A percentile compares a stretch with the other conserved stretches of the same genome.
Conservation (phyloP, 495 filamentous ascomycete genomes). For the Daldinia grandis region DNA sequence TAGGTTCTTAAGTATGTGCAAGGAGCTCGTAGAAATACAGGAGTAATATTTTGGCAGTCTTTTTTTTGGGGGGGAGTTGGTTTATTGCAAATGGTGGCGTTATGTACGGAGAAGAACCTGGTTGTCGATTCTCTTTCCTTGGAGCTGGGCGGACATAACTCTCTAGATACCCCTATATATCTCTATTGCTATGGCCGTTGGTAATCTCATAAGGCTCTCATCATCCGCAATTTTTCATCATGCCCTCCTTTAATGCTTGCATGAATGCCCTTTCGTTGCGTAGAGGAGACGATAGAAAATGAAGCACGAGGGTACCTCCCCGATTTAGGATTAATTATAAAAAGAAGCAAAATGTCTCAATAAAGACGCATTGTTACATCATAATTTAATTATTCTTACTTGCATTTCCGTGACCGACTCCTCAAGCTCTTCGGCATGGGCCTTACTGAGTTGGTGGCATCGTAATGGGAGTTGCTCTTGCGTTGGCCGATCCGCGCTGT, state of each 20-base stretch:
- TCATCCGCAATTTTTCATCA: not conserved
- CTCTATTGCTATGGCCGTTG: not conserved
- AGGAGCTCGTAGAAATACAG: slow-evolving; percentile 61
- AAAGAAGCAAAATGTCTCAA: not conserved
- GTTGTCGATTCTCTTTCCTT: not conserved
- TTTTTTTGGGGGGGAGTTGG: not conserved
- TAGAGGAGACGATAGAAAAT: not conserved
- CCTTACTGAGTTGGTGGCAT: not conserved
- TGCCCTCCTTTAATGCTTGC: not conserved
- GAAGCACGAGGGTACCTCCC: not conserved
- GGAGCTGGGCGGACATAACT: not conserved
- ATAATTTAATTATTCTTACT: not conserved
- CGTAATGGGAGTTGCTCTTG: slow-evolving; percentile 7
- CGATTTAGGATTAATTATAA: not conserved
- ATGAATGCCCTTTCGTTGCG: not conserved
- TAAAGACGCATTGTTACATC: not conserved
- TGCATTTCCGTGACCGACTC: not conserved
- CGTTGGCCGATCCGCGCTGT: slow-evolving; percentile 2
- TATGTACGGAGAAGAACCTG: not conserved
- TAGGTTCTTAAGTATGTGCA: slow-evolving; percentile 70
- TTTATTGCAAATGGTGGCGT: not conserved
- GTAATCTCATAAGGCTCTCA: not conserved
- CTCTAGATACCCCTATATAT: not conserved
- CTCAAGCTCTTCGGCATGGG: not conserved
- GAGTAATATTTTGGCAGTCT: slow-evolving; percentile 20